phyloP scores from a whole-genome alignment of 768 basidiomycete species.

The Amanita polypyramis region DNA sequence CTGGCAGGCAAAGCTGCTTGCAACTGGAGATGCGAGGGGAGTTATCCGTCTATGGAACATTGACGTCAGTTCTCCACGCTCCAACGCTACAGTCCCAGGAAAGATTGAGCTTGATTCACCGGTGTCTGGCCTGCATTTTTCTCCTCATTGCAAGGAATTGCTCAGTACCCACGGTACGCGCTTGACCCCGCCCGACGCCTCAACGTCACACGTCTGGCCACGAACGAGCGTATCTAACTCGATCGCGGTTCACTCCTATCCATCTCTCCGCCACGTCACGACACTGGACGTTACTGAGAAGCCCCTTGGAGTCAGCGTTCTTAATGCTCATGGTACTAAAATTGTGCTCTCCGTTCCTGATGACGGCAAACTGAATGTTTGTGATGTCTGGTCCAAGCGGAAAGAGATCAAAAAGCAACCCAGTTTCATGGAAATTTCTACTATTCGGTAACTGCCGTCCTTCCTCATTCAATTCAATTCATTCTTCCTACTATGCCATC shows the following conservation, averaged over 20 bases:
- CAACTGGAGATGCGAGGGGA: conserved; percentile 59
- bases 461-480: neutral
- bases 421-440: conserved; percentile 19
- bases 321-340: conserved; percentile 25
- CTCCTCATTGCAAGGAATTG: conserved; percentile 75
- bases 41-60: conserved; percentile 47
- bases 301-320: conserved; percentile 48
- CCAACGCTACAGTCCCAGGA: conserved; percentile 33
- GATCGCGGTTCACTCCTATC: conserved; percentile 47
- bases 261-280: conserved; percentile 47
- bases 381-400: conserved; percentile 21
- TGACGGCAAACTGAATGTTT: conserved; percentile 18
- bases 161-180: conserved; percentile 61
- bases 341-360: conserved; percentile 17
- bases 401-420: conserved; percentile 21
- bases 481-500: neutral
- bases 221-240: conserved; percentile 21
- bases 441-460: conserved; percentile 13
- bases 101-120: conserved; percentile 42
- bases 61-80: conserved; percentile 29
- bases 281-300: conserved; percentile 28
- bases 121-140: conserved; percentile 64
- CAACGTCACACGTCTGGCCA: conserved; percentile 6
- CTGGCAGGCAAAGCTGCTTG: conserved; percentile 74
- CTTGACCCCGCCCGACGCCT: conserved; percentile 5